Evolutionary conservation across 306 rosid genomes (phyloP), one percentile per base, ranked within the genome.

Genomic region (Herpetospermum pedunculosum): DNA sequence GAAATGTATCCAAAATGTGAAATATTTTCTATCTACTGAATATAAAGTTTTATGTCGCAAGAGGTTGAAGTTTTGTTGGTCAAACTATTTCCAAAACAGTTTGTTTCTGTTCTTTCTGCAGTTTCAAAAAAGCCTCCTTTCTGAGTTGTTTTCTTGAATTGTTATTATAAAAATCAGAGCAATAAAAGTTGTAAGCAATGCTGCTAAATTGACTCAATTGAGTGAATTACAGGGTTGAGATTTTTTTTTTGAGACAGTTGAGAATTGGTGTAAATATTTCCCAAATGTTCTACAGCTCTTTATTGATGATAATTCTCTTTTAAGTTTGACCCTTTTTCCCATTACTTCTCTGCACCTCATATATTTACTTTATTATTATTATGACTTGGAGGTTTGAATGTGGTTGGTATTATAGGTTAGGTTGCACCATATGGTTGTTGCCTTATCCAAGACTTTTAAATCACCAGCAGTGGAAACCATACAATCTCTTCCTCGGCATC

Each of bases 401-500:
- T 77, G 74, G 60, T 81, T 91, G 89, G 79, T 82, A 35, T 32
- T 30, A 30, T 60, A 91, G 99, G 97, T 91, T 76, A 86, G 87
- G 82, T 80, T 88, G 67, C 90, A 92, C 80, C 92, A 91, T 54
- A 91, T 94, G 98, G 96, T 87, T 49, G 70, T 80, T 73, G 95
- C 95, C 49, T 84, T 91, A 87, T 86, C 99, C 70, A 94, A 87
- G 88, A 88, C 95, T 21, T 94, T 77, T 81, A 88, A 80, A 79
- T 89, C 96, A 34, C 91, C 95, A 1, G 91, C 84, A 47, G 91
- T 91, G 77, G 96, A 91, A 75, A 91, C 94, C 44, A 88, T 94
- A 80, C 96, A 87, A 77, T 84, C 95, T 79, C 92, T 94, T 73
- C 99, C 99, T 29, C 99, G 86, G 76, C 96, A 94, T 87, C 99